Base-by-base conservation (phyloP, 129 eudicot genomes). In the Chrysanthemum seticuspe region DNA sequence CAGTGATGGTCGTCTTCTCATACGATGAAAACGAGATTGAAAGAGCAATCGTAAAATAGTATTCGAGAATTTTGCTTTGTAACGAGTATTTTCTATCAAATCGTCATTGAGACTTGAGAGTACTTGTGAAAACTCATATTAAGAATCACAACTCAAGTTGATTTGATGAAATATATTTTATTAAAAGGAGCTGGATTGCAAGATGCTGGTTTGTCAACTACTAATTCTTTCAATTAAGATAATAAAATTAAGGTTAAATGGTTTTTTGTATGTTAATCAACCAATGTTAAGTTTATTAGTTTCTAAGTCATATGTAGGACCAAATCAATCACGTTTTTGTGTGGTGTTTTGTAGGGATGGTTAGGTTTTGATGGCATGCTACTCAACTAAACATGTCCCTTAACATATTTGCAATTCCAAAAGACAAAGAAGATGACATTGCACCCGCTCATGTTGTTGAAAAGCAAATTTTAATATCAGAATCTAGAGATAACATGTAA, bases 391-490 rank as follows among this genome's bases (percentile, higher is more conserved):
- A 51, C 71, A 60, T 60, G n/a, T 29, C 71, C 64, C 73, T 6
- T 58, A 66, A 78, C 59, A 13, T 23, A 49, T 61, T 47, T 50
- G 73, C 48, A 25, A 50, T 56, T 36, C 51, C 40, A 57, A 13
- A 59, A 65, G 74, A 73, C 58, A 31, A 48, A 65, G 78, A 73
- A 72, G 58, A 67, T 1, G 79, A 79, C 79, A 60, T 73, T n/a
- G 18, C 65, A 73, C 70, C 83, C 65, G 49, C 51, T 65, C 55
- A 13, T 18, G 18, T 58, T 16, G 16, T 58, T 16, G 6, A 53
- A 19, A 49, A 57, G 51, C 59, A n/a, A 53, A 68, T 10, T 49
- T 40, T 53, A 65, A 53, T 19, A 11, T 62, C 19, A 10, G 31
- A 48, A 9, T 21, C 13, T 13, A 27, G 49, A 50, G 10, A 10